Conservation (phyloP, 1,284 basidiomycete genomes). For the Irpex rosettiformis region DNA sequence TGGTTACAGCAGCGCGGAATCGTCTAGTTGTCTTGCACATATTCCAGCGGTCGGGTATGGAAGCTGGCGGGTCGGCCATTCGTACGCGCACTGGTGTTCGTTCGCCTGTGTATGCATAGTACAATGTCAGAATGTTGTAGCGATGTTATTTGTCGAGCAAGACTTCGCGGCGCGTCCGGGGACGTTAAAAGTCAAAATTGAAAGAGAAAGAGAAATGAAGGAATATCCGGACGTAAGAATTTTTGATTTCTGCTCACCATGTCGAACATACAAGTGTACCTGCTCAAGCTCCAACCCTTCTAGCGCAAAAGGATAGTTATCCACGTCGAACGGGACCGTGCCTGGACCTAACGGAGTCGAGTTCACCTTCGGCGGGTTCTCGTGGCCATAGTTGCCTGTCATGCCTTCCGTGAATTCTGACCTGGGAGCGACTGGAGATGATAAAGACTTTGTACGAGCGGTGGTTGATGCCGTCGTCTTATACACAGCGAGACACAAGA, state of each 20-base stretch:
- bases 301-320: conserved; percentile 58
- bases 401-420: background rate
- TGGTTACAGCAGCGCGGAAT: conserved; percentile 49
- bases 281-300: conserved; percentile 57
- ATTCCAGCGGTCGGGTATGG: conserved; percentile 67
- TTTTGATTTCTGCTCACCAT: conserved; percentile 47
- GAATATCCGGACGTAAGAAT: no score
- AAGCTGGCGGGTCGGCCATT: conserved; percentile 56
- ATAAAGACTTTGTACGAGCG: background rate
- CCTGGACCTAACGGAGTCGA: conserved; percentile 10
- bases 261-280: conserved; percentile 71
- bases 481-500: background rate
- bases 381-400: no score
- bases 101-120: conserved; percentile 46
- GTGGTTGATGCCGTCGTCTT: background rate
- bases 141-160: no score
- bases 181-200: background rate
- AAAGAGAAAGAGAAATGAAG: background rate
- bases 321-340: conserved; percentile 48
- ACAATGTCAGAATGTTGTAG: no score
- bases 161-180: background rate
- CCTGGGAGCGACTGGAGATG: background rate
- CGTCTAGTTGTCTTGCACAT: conserved; percentile 59
- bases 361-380: no score
- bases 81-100: conserved; percentile 69